A percentile compares a stretch with the other conserved stretches of the same genome.
These are phyloP conservation scores for Corinectria fuckeliana DNA, from an alignment of 2,329 filamentous ascomycete species.

Conservation along the genomic window DNA sequence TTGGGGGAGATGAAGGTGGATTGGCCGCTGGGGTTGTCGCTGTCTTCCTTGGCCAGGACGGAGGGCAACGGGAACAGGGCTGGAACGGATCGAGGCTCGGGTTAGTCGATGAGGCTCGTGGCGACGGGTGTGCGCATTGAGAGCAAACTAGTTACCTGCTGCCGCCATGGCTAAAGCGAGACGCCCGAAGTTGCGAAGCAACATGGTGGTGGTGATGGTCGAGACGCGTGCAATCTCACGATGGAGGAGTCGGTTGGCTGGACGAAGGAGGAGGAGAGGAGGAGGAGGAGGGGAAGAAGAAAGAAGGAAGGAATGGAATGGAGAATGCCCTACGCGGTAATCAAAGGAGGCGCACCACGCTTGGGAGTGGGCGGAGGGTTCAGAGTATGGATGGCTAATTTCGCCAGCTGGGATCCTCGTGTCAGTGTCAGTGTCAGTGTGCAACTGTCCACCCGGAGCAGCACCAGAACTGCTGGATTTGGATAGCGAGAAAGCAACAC, in stretches of 20 bases:
- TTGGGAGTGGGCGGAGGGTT: slow-evolving; percentile 7
- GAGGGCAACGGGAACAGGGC: slow-evolving; percentile 35
- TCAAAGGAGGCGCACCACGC: slow-evolving; percentile 33
- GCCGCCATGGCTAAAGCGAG: slow-evolving; percentile 35
- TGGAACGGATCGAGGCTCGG: slow-evolving; percentile 1
- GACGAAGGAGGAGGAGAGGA: slow-evolving; percentile 1
- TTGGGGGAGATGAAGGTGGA: slow-evolving; percentile 54
- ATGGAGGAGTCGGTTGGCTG: slow-evolving; percentile 15
- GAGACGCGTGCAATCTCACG: slow-evolving; percentile 12
- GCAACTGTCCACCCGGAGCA: background rate
- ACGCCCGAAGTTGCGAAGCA: slow-evolving; percentile 40
- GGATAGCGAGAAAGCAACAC: too few species aligned
- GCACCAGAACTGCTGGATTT: background rate
- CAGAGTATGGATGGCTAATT: slow-evolving; percentile 12
- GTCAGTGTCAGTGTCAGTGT: background rate
- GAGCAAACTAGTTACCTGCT: slow-evolving; percentile 32
- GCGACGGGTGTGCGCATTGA: background rate
- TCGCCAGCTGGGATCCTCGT: slow-evolving; percentile 1
- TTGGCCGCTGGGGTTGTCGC: slow-evolving; percentile 41
- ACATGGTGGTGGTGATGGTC: slow-evolving; percentile 30
- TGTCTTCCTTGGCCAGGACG: slow-evolving; percentile 32
- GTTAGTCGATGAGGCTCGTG: slow-evolving; percentile 5
- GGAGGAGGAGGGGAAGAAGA: background rate
- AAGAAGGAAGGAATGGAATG: background rate
- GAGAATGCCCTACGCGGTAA: slow-evolving; percentile 6